Base-by-base conservation (phyloP, 169 alveolate genomes). In the Eimeria praecox region DNA sequence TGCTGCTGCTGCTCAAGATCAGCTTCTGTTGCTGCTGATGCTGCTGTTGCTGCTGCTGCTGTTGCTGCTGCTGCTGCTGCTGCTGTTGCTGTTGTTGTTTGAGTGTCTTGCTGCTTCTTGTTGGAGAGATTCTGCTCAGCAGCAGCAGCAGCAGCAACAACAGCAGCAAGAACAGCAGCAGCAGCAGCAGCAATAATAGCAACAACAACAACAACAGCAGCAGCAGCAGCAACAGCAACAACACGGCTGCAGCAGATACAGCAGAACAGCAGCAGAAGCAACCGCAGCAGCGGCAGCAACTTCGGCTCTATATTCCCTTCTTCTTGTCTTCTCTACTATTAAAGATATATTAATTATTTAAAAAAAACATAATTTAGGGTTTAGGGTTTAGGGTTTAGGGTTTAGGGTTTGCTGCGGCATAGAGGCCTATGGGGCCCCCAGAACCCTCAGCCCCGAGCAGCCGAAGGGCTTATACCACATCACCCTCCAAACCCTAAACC, bases 1-100 rank as follows among this genome's bases (percentile, higher is more conserved):
- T 27, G 12, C 8, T 24, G 64, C 35, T 78, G 44, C 56, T 78
- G 89, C 89, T 78, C 33, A 14, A 20, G 66, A 52, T 42, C n/a
- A n/a, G 89, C 89, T 78, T 59, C 89, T 78, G 89, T 30, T 42
- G 89, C 89, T 78, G 89, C 89, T 78, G 89, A 12, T 52, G 64
- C 49, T 30, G 49, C 85, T 35, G 85, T 46, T 18, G 46, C 46
- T 24, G 64, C 33, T 42, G 89, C 89, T 38, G 56, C 64, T 42
- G 89, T 64, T 16, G 33, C 89, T 78, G 89, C 89, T 78, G 64
- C 64, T 44, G 59, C 89, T 42, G 89, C 66, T 14, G 89, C 64
- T 78, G 89, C 46, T 38, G 66, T 56, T 42, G 64, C 62, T 40
- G 38, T 12, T 35, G 89, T 16, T 42, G 64, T 27, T 18, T 0